phyloP scores from a whole-genome alignment of 352 stramenopile species.

The Pythium phragmiticola region DNA sequence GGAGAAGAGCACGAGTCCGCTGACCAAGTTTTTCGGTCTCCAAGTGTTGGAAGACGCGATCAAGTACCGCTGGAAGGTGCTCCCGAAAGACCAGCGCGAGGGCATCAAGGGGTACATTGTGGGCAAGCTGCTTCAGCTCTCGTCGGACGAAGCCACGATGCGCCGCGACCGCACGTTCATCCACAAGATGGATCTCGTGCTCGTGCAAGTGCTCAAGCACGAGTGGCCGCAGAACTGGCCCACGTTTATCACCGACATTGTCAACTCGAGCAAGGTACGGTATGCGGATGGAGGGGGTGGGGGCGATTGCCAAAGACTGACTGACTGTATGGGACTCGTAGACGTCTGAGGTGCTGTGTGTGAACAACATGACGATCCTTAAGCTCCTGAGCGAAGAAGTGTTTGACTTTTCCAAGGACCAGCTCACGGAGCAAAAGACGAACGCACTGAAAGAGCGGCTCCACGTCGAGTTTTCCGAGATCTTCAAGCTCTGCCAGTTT shows the following conservation, averaged over 20 bases:
- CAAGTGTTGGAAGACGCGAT: constrained; percentile 98
- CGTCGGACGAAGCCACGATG: constrained; percentile 87
- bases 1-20: constrained; percentile 87
- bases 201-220: constrained; percentile 99
- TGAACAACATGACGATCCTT: constrained; percentile 99
- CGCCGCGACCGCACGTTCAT: constrained; percentile 93
- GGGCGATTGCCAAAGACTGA: neutral
- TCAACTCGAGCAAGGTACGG: constrained; percentile 86
- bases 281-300: neutral
- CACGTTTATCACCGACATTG: constrained; percentile 97
- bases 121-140: constrained; percentile 94
- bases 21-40: constrained; percentile 93
- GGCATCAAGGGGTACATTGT: constrained; percentile 99
- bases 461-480: constrained; percentile 97
- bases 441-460: constrained; percentile 98
- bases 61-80: constrained; percentile 95
- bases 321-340: constrained; percentile 34
- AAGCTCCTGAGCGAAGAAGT: constrained; percentile 99
- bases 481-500: constrained; percentile 98
- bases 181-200: constrained; percentile 95
- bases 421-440: constrained; percentile 98
- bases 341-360: constrained; percentile 97
- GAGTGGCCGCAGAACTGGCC: constrained; percentile 99
- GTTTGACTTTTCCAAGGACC: constrained; percentile 99
- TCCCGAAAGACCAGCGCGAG: constrained; percentile 95